Conservation (phyloP, 495 filamentous ascomycete genomes). For the Geoglossum glabrum region DNA sequence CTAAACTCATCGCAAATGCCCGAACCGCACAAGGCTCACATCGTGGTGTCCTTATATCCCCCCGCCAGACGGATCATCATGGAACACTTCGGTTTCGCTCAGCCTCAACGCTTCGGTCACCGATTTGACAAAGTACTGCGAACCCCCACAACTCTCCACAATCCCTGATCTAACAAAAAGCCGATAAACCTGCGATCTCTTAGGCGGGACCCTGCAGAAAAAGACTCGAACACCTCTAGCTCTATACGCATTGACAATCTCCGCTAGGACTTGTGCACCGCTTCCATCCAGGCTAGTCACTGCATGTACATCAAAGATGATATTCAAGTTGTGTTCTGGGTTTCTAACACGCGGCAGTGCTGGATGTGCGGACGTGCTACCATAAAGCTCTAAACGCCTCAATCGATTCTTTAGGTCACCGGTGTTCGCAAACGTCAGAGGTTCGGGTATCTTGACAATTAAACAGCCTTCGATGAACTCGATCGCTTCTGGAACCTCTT, state of each 20-base stretch:
- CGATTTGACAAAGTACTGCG: conserved; percentile 54
- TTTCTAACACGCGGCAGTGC: conserved; percentile 55
- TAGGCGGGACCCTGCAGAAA: conserved; percentile 57
- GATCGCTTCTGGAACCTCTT: conserved; percentile 50
- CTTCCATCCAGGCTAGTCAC: conserved; percentile 85
- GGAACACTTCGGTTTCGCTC: conserved; percentile 35
- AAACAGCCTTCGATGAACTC: conserved; percentile 83
- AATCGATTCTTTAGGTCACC: conserved; percentile 76
- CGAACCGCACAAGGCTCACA: background rate
- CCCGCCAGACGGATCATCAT: background rate
- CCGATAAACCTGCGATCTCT: conserved; percentile 42
- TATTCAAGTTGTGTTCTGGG: conserved; percentile 57
- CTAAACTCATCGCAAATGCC: background rate
- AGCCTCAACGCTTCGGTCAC: conserved; percentile 68
- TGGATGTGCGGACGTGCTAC: conserved; percentile 64
- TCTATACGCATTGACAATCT: conserved; percentile 67
- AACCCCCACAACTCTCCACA: conserved; percentile 54
- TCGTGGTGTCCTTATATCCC: background rate
- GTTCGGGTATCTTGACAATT: conserved; percentile 94
- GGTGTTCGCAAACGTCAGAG: conserved; percentile 91
- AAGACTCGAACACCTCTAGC: conserved; percentile 60
- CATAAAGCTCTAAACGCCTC: conserved; percentile 69
- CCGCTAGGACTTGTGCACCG: conserved; percentile 72
- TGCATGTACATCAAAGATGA: conserved; percentile 94
- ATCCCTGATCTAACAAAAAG: conserved; percentile 68